phyloP scores from a whole-genome alignment of 352 stramenopile genomes.

The Phytophthora cryptogea region DNA sequence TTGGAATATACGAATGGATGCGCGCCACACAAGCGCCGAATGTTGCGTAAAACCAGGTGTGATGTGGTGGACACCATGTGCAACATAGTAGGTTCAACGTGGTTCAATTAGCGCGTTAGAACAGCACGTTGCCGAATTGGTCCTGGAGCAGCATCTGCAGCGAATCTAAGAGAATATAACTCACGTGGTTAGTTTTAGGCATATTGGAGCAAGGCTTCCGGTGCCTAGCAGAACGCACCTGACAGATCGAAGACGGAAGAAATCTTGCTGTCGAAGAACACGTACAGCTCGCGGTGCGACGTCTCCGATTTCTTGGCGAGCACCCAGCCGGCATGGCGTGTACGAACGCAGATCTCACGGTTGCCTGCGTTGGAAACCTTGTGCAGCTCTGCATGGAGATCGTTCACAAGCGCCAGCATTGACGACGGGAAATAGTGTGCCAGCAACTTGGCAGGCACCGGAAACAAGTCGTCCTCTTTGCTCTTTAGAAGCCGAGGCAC shows the following conservation, averaged over 20 bases:
- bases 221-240: slow-evolving; percentile 31
- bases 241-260: slow-evolving; percentile 58
- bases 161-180: slow-evolving; percentile 43
- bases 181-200: background rate
- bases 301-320: slow-evolving; percentile 51
- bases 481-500: slow-evolving; percentile 59
- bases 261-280: slow-evolving; percentile 66
- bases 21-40: background rate
- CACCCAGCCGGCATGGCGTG: slow-evolving; percentile 59
- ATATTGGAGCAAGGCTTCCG: background rate
- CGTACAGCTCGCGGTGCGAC: slow-evolving; percentile 57
- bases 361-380: slow-evolving; percentile 30
- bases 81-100: slow-evolving; percentile 2
- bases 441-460: slow-evolving; percentile 45
- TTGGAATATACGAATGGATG: slow-evolving; percentile 8
- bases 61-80: slow-evolving; percentile 7
- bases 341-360: slow-evolving; percentile 61
- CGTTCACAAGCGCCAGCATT: slow-evolving; percentile 43
- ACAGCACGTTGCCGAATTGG: slow-evolving; percentile 63
- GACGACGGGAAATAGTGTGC: slow-evolving; percentile 52
- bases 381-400: slow-evolving; percentile 48
- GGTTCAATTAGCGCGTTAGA: slow-evolving; percentile 25
- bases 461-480: slow-evolving; percentile 56
- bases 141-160: slow-evolving; percentile 47
- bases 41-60: background rate